Evolutionary conservation across 352 stramenopile species (phyloP), one percentile per base, ranked within the genome.

Genomic region (Globisporangium cystogenes): DNA sequence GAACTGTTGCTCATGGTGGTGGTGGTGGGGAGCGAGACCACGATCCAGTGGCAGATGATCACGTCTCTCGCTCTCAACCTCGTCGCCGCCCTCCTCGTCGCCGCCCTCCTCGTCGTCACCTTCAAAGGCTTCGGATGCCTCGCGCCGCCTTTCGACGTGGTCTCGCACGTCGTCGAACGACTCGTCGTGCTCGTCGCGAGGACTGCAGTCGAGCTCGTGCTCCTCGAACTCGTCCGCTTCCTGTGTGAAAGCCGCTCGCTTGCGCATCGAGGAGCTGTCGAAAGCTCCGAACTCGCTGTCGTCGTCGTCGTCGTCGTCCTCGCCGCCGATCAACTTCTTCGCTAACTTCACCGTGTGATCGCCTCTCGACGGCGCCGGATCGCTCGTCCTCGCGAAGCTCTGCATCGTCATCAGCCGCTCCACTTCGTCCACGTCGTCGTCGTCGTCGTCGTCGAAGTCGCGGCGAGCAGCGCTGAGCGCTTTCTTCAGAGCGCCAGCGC

Each of bases 371-470:
- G 45, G 8, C 7, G 23, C 10, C 12, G 15, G 6, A 41, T 35
- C 26, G 39, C 43, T 43, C 37, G 20, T 1, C 44, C 50, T 36
- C 27, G 44, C 1, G 31, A 57, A 35, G 23, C 40, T 52, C 15
- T 62, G 48, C 36, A 48, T 33, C 23, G 29, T 2, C 33, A 56
- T 41, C 24, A 62, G 29, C 10, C 41, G 55, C 41, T 62, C 48
- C 24, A 53, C 41, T 52, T 56, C 55, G 29, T 52, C 55, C 48
- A 57, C 31, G 42, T 63, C 43, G 16, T 66, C 62, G 4, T 66
- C 56, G 0, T 66, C 55, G 14, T 52, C 60, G 4, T 65, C 64
- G 21, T 65, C 53, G 63, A 41, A 57, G 55, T 10, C 46, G 27
- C n/a, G 29, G 42, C 23, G 35, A 14, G 39, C 48, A 1, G 45